Percentiles rank a stretch among this genome's conserved stretches.
Evolutionary conservation across 208 protist genomes (phyloP).

Genomic region (Acanthamoeba pearcei): DNA sequence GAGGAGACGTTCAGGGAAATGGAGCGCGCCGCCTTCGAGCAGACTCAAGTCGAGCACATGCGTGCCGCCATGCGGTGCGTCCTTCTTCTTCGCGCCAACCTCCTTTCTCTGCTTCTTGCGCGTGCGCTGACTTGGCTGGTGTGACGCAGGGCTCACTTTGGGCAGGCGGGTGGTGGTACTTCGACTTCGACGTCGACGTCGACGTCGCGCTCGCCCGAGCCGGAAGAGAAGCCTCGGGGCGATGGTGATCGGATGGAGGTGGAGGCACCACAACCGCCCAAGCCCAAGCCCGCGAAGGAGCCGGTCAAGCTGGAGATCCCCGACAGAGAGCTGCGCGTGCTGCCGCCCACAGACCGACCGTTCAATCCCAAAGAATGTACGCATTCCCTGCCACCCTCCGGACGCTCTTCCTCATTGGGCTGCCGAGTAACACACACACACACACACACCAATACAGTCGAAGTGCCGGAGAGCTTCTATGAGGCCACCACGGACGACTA

Average conservation of each 20-base stretch:
- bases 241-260: slow-evolving; percentile 24
- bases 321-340: slow-evolving; percentile 16
- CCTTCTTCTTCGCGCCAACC: neutral
- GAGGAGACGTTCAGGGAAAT: slow-evolving; percentile 52
- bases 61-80: neutral
- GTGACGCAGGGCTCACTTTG: neutral
- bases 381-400: neutral
- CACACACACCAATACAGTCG: neutral
- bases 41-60: slow-evolving; percentile 31
- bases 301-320: slow-evolving; percentile 22
- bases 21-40: neutral
- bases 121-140: neutral
- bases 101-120: neutral
- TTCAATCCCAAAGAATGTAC: slow-evolving; percentile 53
- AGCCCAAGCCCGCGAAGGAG: neutral
- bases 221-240: neutral
- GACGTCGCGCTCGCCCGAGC: neutral
- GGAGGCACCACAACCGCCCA: neutral
- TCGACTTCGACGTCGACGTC: neutral
- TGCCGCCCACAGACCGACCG: slow-evolving; percentile 42
- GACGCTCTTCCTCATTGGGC: neutral
- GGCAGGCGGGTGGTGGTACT: neutral
- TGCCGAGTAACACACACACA: neutral
- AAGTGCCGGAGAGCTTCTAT: slow-evolving; percentile 63
- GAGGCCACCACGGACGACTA: slow-evolving; percentile 43